Evolutionary conservation across 2,329 filamentous ascomycete species (phyloP).

Genomic region (Aureobasidium leucospermi): DNA sequence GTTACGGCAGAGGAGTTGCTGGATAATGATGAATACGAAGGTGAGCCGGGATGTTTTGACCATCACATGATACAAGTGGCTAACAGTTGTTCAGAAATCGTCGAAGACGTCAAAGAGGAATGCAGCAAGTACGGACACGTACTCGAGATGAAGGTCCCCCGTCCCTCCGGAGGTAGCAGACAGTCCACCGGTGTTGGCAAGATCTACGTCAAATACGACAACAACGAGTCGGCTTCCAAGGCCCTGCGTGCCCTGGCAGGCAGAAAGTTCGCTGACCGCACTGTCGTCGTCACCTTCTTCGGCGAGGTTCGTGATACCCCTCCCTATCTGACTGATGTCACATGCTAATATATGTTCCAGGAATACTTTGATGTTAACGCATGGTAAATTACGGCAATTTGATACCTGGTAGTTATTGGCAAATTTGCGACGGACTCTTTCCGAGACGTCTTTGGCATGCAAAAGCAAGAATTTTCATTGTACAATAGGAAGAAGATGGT

Average conservation of each 20-base stretch:
- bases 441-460: conserved; percentile 1
- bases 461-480: conserved; percentile 8
- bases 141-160: conserved; percentile 83
- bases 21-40: conserved; percentile 91
- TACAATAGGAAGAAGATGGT: conserved; percentile 1
- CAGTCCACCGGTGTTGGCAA: conserved; percentile 89
- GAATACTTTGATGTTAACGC: conserved; percentile 92
- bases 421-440: conserved; percentile 8
- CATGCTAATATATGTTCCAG: conserved; percentile 34
- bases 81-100: conserved; percentile 64
- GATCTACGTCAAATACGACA: conserved; percentile 93
- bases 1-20: conserved; percentile 92
- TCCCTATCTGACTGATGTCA: neutral
- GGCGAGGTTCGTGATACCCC: conserved; percentile 59
- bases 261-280: conserved; percentile 91
- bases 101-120: conserved; percentile 88
- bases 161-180: conserved; percentile 73
- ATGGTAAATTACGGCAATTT: conserved; percentile 51
- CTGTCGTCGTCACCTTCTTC: conserved; percentile 94
- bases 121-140: conserved; percentile 85
- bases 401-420: conserved; percentile 11
- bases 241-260: conserved; percentile 86
- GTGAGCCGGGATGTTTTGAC: conserved; percentile 40
- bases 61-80: neutral
- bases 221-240: conserved; percentile 67